phyloP scores from a whole-genome alignment of 352 stramenopile species.

The Blastocystis hominis region DNA sequence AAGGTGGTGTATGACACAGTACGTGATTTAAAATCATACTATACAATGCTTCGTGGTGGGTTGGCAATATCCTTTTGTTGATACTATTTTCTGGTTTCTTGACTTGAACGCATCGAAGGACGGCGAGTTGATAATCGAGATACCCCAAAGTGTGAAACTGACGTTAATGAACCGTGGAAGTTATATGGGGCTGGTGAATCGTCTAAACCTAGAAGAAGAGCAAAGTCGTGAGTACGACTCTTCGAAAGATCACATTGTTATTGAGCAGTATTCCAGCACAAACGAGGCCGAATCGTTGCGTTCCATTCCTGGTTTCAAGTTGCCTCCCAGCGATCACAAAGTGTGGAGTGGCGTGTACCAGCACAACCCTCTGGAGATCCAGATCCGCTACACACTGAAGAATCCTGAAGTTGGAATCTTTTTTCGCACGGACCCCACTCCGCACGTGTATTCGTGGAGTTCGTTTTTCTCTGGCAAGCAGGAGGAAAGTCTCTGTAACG shows the following conservation, averaged over 20 bases:
- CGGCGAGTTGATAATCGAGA: conserved; percentile 21
- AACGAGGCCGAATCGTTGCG: not conserved
- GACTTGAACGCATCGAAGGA: not conserved
- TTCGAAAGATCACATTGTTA: no score
- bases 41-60: not conserved
- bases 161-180: not conserved
- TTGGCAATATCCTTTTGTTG: conserved; percentile 25
- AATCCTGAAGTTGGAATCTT: not conserved
- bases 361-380: not conserved
- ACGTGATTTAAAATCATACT: conserved; percentile 3
- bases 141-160: not conserved
- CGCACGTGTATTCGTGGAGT: conserved; percentile 34
- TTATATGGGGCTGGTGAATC: not conserved
- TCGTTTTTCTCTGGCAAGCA: not conserved
- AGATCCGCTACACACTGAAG: conserved; percentile 18
- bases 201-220: not conserved
- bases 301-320: not conserved
- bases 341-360: conserved; percentile 21
- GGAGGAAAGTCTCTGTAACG: conserved; percentile 24
- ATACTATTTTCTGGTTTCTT: not conserved
- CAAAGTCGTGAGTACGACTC: no score
- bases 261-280: no score
- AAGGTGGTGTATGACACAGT: conserved; percentile 5
- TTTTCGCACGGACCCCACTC: not conserved
- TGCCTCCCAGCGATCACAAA: not conserved